Evolutionary conservation across 331 rosid species (phyloP), one percentile per base, ranked within the genome.

Genomic region (Stylosanthes scabra): DNA sequence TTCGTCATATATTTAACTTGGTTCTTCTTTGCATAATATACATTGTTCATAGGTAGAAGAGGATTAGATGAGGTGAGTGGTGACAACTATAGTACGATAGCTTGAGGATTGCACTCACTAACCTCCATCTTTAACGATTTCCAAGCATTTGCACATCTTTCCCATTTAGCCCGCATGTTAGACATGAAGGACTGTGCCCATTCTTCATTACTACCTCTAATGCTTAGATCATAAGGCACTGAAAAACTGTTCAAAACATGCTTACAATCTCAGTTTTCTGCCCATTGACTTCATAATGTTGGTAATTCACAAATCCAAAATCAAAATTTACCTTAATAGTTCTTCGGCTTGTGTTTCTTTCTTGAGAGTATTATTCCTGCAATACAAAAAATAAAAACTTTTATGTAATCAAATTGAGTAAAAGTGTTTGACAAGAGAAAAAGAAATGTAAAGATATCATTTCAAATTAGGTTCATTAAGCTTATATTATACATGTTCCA

Each of bases 151-250:
- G 83, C 80, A 83, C 93, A 85, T 76, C 83, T 87, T 75, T 83
- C 91, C 96, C 89, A 86, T 76, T 85, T 93, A 25, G 80, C 78
- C 66, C 68, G 83, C 90, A 90, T 86, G 41, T 72, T 83, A 78
- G 79, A 82, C 78, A 87, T 66, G 80, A 83, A 87, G 37, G 79
- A 77, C 82, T 78, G 82, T 15, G 89, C 97, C 98, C 98, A 90
- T 70, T 82, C 54, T 78, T 93, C 97, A 61, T 79, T 87, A 66
- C 84, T 74, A 83, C 88, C 98, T 76, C 88, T 67, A 72, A 77
- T 70, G 93, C 98, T 93, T 49, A 90, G 81, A 61, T 83, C 90
- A 40, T 81, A 93, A 20, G 98, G 98, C 83, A 88, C 93, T 1
- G 98, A 37, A 87, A 90, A 93, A 59, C 96, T 90, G 75, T 70